These are phyloP conservation scores for Suillus discolor DNA, from an alignment of 768 basidiomycete species.

Conservation along the genomic window DNA sequence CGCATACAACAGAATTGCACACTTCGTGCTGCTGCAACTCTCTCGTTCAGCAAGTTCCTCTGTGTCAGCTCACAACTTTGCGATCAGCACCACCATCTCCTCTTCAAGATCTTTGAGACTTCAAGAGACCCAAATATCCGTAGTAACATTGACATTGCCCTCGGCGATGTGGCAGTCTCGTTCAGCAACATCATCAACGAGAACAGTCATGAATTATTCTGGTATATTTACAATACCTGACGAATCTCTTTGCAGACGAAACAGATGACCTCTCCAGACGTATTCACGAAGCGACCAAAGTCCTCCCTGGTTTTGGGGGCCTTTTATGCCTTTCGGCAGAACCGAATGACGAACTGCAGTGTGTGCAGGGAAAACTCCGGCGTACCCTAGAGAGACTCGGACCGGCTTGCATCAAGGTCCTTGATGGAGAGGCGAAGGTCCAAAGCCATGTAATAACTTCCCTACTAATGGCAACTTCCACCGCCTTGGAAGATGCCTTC, in stretches of 20 bases:
- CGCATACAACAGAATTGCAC: conserved; percentile 66
- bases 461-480: conserved; percentile 41
- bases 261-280: conserved; percentile 24
- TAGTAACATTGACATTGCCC: conserved; percentile 95
- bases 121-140: conserved; percentile 89
- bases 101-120: conserved; percentile 94
- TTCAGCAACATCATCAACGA: conserved; percentile 98
- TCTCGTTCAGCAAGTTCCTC: conserved; percentile 94
- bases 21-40: conserved; percentile 82
- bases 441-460: conserved; percentile 17
- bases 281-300: conserved; percentile 19
- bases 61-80: conserved; percentile 95
- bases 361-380: conserved; percentile 54
- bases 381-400: conserved; percentile 63
- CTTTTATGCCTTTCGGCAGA: conserved; percentile 10
- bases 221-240: neutral
- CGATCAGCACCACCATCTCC: conserved; percentile 81
- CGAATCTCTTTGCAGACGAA: neutral
- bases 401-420: conserved; percentile 46
- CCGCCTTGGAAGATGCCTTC: conserved; percentile 33
- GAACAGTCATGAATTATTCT: conserved; percentile 74
- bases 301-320: conserved; percentile 23
- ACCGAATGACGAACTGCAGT: conserved; percentile 37
- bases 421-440: conserved; percentile 39
- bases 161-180: conserved; percentile 97